These are phyloP conservation scores for Neurospora tetrasperma DNA, from an alignment of 495 filamentous ascomycete species.

Conservation along the genomic window DNA sequence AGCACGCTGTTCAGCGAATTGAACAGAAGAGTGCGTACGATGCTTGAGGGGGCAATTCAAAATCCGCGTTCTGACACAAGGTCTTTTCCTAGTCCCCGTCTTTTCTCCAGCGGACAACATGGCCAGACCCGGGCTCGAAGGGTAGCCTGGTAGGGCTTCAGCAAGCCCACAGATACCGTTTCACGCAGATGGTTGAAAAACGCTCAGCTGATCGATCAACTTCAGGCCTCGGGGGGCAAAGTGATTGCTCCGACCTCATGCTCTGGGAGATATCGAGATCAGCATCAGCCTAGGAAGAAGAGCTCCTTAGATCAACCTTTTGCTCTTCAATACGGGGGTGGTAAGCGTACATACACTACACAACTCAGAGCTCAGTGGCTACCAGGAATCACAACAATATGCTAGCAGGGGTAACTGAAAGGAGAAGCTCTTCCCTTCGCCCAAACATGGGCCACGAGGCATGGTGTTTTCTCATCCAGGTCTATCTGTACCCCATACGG, in stretches of 20 bases:
- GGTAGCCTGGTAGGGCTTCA: neutral
- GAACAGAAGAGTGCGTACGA: neutral
- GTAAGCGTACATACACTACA: neutral
- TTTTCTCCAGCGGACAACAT: neutral
- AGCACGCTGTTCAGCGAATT: neutral
- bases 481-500: neutral
- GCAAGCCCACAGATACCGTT: neutral
- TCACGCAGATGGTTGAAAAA: neutral
- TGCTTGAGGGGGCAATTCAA: neutral
- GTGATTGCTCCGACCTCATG: neutral
- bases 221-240: neutral
- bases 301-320: neutral
- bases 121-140: neutral
- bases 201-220: neutral
- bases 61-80: neutral
- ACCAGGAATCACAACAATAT: neutral
- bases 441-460: neutral
- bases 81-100: neutral
- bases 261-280: neutral
- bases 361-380: too few relatives aligned
- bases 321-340: neutral
- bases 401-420: neutral
- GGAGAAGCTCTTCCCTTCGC: neutral
- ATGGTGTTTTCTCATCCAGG: neutral
- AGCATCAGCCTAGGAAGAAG: neutral